A percentile compares a stretch with the other conserved stretches of the same genome.
Evolutionary conservation across 2,329 filamentous ascomycete genomes (phyloP).

Genomic region (Fusarium sp.): DNA sequence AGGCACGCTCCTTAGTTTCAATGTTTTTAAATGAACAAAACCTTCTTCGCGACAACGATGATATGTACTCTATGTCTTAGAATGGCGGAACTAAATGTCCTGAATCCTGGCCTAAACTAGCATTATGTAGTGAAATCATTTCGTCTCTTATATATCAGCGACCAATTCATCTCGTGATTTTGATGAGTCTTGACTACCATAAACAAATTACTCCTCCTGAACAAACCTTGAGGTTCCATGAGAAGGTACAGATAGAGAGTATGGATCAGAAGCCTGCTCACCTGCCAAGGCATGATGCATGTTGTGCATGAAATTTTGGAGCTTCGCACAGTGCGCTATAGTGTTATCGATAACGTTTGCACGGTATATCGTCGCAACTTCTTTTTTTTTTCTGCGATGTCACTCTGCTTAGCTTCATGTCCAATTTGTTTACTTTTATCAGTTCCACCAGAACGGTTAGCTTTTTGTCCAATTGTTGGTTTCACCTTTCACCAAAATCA

Average conservation of each 20-base stretch:
- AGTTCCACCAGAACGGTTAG: not conserved
- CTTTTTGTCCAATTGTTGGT: not conserved
- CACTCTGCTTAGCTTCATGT: not conserved
- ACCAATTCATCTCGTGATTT: not conserved
- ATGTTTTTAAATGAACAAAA: not conserved
- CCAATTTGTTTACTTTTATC: not conserved
- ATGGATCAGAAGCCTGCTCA: not conserved
- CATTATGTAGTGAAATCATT: not conserved
- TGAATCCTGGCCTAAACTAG: not conserved
- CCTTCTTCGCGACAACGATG: not conserved
- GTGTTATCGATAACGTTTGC: not conserved
- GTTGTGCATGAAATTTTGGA: not conserved
- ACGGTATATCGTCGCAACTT: not conserved
- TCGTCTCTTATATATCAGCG: not conserved
- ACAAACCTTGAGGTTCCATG: not conserved
- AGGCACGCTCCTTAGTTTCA: not conserved
- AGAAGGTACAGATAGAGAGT: not conserved
- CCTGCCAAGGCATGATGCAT: not conserved
- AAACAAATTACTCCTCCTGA: not conserved
- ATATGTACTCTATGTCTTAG: not conserved
- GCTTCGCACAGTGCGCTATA: not conserved
- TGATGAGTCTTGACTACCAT: not conserved
- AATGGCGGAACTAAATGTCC: not conserved
- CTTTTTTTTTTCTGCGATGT: slow-evolving; percentile 7
- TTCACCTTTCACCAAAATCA: not conserved